Base-by-base conservation (phyloP, 192 early-diverging fungal species). In the Umbelopsis sp. region DNA sequence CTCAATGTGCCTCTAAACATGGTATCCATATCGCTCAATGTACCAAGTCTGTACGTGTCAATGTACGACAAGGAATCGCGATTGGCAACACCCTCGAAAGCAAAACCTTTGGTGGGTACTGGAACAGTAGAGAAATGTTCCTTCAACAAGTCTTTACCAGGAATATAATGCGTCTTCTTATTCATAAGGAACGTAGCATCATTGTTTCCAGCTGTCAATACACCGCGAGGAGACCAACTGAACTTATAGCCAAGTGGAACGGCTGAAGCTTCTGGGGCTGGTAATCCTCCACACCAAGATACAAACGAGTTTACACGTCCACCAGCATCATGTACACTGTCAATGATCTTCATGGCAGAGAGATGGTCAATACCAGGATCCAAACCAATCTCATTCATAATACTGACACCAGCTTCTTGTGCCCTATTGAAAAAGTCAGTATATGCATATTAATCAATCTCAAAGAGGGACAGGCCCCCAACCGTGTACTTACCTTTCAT, bases 311-410 rank as follows among this genome's bases (percentile, higher is more conserved):
- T 61, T 0, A 61, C 55, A 18, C 27, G 30, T 21, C 91, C 90
- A 18, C 94, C 94, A 27, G 85, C 78, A 3, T 78, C 74, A 53
- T 94, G 90, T 35, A 93, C 94, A 53, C 93, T 89, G 58, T 97
- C 92, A 68, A 99, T 96, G 64, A 94, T 90, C 76, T 95, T 95
- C 89, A 98, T 95, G 18, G 97, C 96, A 52, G 92, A 93, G 83
- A 96, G 86, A 75, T 99, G 97, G 75, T 99, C 97, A 71, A 99
- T 97, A 71, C 94, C 97, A 5, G 97, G 97, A 82, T 99, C 97
- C 61, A 99, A 84, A 11, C 97, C 97, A 67, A 99, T 95, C 82
- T 99, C 97, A 80, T 98, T 98, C 78, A 99, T 87, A 61, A 98
- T 90, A 22, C 92, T 92, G 18, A 99, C 89, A 2, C 87, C 90